phyloP scores from a whole-genome alignment of 306 rosid species.

The Casuarina equisetifolia region DNA sequence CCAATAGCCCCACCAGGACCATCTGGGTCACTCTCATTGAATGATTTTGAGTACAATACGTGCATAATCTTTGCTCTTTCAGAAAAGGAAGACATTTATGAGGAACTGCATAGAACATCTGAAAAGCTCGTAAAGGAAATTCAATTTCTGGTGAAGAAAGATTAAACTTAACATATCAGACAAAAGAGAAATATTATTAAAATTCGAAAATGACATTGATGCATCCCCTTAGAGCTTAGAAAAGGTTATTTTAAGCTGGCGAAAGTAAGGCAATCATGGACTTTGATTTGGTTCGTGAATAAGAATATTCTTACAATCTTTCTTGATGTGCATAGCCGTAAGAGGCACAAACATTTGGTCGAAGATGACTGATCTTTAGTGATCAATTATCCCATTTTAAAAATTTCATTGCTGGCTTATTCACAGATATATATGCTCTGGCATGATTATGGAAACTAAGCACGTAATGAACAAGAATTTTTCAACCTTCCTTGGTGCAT shows the following conservation, averaged over 20 bases:
- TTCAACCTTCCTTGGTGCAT: not conserved
- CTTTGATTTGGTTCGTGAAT: slow-evolving; percentile 44
- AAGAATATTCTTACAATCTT: slow-evolving; percentile 46
- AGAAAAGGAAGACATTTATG: not conserved
- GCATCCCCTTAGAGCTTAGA: slow-evolving; percentile 1
- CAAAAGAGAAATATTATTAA: not conserved
- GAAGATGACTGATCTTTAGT: not conserved
- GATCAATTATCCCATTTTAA: not conserved
- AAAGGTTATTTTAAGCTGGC: not conserved
- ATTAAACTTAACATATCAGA: slow-evolving; percentile 12
- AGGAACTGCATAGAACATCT: not conserved
- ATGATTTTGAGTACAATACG: slow-evolving; percentile 4
- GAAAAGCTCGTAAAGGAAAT: not conserved
- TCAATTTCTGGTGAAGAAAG: not conserved
- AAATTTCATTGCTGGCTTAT: not conserved
- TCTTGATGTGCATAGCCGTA: slow-evolving; percentile 28
- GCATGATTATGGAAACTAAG: not conserved
- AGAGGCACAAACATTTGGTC: slow-evolving; percentile 28
- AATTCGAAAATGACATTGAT: slow-evolving; percentile 13
- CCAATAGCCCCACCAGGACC: slow-evolving; percentile 20
- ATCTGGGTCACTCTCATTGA: slow-evolving; percentile 17
- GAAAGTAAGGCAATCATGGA: slow-evolving; percentile 10
- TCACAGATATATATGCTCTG: not conserved
- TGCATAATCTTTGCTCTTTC: not conserved
- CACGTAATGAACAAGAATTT: not conserved